Percentiles rank a stretch among this genome's conserved stretches.
Evolutionary conservation across 352 stramenopile genomes (phyloP).

Genomic region (Globisporangium abappressorium): DNA sequence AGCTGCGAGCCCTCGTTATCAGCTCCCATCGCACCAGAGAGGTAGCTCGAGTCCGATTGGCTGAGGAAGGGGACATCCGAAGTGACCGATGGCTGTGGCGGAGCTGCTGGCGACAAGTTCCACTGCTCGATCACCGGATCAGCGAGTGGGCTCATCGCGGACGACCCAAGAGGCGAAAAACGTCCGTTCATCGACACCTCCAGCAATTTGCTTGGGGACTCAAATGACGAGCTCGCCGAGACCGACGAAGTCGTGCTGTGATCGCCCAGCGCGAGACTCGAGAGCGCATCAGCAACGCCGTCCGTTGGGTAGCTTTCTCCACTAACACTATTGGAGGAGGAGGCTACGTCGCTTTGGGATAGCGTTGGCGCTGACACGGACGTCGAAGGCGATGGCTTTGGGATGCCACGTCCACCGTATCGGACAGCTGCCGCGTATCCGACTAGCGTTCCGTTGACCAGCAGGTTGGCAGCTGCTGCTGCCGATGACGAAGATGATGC

Average conservation of each 20-base stretch:
- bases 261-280: constrained; percentile 64
- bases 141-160: constrained; percentile 45
- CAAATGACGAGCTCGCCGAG: constrained; percentile 51
- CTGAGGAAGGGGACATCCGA: constrained; percentile 43
- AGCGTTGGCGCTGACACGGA: constrained; percentile 9
- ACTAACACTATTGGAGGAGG: constrained; percentile 29
- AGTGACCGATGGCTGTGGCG: constrained; percentile 29
- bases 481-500: constrained; percentile 28
- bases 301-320: constrained; percentile 34
- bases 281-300: constrained; percentile 65
- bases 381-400: constrained; percentile 25
- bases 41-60: constrained; percentile 42
- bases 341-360: constrained; percentile 22
- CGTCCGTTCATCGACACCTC: constrained; percentile 28
- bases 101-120: constrained; percentile 61
- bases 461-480: constrained; percentile 22
- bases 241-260: constrained; percentile 39
- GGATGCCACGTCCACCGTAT: constrained; percentile 46
- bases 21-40: constrained; percentile 38
- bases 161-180: constrained; percentile 55
- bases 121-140: constrained; percentile 79
- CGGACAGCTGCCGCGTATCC: constrained; percentile 83
- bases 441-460: constrained; percentile 49
- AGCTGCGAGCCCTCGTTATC: constrained; percentile 31
- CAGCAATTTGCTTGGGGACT: constrained; percentile 53